Percentiles rank a stretch among this genome's conserved stretches.
Conservation (phyloP, 305 asterid species). For the Stenogyne calaminthoides region DNA sequence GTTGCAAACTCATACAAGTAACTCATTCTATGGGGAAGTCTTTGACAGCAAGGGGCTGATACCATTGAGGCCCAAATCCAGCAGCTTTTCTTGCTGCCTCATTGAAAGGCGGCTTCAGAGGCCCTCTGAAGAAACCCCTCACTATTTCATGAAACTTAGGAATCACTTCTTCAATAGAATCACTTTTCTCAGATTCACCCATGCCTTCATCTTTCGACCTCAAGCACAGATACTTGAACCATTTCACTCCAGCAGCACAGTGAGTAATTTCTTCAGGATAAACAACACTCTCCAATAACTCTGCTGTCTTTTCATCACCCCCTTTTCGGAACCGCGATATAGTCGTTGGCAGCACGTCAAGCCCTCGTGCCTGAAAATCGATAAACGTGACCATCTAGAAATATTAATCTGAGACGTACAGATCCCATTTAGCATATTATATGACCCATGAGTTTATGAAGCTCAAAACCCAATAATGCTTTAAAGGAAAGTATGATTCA, state of each 20-base stretch:
- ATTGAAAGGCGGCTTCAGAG: conserved; percentile 90
- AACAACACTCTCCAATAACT: conserved; percentile 71
- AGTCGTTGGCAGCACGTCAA: conserved; percentile 92
- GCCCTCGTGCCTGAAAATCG: conserved; percentile 82
- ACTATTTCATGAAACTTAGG: conserved; percentile 72
- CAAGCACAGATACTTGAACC: conserved; percentile 78
- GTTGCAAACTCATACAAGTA: not conserved
- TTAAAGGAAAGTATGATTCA: not conserved
- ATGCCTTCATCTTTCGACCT: conserved; percentile 43
- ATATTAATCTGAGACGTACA: not conserved
- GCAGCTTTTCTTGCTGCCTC: conserved; percentile 87
- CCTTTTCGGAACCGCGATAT: conserved; percentile 90
- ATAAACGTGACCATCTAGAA: not conserved
- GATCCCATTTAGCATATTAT: not conserved
- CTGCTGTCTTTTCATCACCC: conserved; percentile 82
- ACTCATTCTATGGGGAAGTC: conserved; percentile 30
- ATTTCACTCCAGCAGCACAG: conserved; percentile 90
- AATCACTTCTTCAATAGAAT: conserved; percentile 44
- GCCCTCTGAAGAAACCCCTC: conserved; percentile 78
- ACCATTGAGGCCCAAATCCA: conserved; percentile 94
- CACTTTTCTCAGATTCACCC: conserved; percentile 27
- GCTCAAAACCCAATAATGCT: not conserved
- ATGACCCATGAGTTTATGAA: not conserved
- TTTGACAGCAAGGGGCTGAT: conserved; percentile 84
- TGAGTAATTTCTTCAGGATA: conserved; percentile 97